Conservation (phyloP, 306 rosid species). For the Fagus crenata region DNA sequence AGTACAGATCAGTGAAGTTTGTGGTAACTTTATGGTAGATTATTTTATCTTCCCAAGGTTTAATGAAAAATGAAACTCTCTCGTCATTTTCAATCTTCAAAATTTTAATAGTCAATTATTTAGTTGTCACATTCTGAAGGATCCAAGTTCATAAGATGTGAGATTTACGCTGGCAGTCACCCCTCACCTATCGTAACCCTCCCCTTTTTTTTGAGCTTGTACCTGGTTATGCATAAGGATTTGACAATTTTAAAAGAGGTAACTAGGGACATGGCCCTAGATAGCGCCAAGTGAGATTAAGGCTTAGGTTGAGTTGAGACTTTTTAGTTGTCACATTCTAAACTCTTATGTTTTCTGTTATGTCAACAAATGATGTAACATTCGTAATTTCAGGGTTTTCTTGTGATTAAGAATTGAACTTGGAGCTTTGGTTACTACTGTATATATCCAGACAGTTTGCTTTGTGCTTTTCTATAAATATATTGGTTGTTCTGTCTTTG, state of each 20-base stretch:
- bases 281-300: not conserved
- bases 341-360: not conserved
- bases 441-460: not conserved
- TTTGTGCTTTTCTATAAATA: not conserved
- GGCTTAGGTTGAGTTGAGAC: not conserved
- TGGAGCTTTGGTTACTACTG: conserved; percentile 11
- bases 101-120: not conserved
- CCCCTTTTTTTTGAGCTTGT: not conserved
- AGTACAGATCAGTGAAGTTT: conserved; percentile 2
- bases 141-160: not conserved
- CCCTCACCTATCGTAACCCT: not conserved
- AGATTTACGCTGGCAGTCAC: not conserved
- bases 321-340: not conserved
- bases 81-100: not conserved
- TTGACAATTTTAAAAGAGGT: not conserved
- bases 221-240: not conserved
- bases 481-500: not conserved
- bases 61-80: conserved; percentile 2
- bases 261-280: not conserved
- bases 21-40: not conserved
- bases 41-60: conserved; percentile 5
- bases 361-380: not conserved
- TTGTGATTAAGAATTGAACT: conserved; percentile 7
- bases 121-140: not conserved
- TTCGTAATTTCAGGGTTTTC: not conserved